Evolutionary conservation across 2,329 filamentous ascomycete species (phyloP).

Genomic region (Didymosphaeria variabile): DNA sequence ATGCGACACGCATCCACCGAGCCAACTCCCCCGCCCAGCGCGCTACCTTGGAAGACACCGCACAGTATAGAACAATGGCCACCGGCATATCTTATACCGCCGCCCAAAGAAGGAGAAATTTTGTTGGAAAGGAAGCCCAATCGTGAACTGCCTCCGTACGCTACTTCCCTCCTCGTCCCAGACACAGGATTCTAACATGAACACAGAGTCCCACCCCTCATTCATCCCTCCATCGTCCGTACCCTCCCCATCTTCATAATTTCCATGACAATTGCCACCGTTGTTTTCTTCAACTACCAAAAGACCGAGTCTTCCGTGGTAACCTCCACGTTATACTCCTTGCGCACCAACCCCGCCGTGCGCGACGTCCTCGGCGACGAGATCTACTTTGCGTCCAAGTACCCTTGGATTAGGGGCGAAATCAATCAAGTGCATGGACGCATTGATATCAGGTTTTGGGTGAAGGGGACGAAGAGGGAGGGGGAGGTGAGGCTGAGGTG

Average conservation of each 20-base stretch:
- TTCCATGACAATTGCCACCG: conserved; percentile 73
- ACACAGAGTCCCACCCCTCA: conserved; percentile 45
- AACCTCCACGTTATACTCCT: conserved; percentile 87
- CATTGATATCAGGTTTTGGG: conserved; percentile 87
- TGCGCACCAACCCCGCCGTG: conserved; percentile 80
- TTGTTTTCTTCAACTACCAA: conserved; percentile 99
- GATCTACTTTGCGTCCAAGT: conserved; percentile 59
- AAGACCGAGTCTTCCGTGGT: conserved; percentile 85
- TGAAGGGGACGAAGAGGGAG: conserved; percentile 76
- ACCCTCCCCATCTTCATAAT: conserved; percentile 83
- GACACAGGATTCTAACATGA: conserved; percentile 7
- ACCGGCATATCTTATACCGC: conserved; percentile 47
- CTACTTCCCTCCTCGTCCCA: neutral
- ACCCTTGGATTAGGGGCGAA: conserved; percentile 65
- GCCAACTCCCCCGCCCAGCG: conserved; percentile 31
- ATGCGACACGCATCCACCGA: conserved; percentile 36
- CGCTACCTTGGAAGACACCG: conserved; percentile 50
- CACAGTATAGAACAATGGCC: conserved; percentile 47
- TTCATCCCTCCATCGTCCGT: conserved; percentile 51
- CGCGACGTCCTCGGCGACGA: conserved; percentile 81
- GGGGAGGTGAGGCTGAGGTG: conserved; percentile 85
- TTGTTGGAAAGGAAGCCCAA: conserved; percentile 45
- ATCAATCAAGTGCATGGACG: conserved; percentile 93
- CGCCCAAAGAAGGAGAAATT: conserved; percentile 48
- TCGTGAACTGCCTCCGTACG: conserved; percentile 47